phyloP scores from a whole-genome alignment of 768 basidiomycete genomes.

The Guyanaporus albipodus region DNA sequence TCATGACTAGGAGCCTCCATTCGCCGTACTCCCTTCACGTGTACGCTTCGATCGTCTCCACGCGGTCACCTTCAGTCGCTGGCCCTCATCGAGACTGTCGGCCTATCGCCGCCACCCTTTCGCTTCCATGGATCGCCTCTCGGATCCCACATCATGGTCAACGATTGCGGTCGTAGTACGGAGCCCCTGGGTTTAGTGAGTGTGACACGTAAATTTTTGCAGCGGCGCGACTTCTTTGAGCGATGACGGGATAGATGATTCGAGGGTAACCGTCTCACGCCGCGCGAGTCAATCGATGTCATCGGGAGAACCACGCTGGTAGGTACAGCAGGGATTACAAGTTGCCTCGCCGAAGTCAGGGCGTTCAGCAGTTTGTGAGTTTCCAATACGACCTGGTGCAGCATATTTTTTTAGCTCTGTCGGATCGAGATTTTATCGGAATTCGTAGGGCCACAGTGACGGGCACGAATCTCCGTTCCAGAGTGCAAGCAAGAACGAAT shows the following conservation, averaged over 20 bases:
- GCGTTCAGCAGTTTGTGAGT: slow-evolving; percentile 9
- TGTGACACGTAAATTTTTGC: slow-evolving; percentile 30
- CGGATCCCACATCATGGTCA: slow-evolving; percentile 4
- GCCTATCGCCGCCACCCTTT: slow-evolving; percentile 28
- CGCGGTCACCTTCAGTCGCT: slow-evolving; percentile 21
- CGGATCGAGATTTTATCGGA: slow-evolving; percentile 23
- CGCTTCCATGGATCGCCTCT: slow-evolving; percentile 17
- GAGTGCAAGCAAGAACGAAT: slow-evolving; percentile 26
- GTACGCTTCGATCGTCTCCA: slow-evolving; percentile 14
- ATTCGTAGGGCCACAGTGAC: slow-evolving; percentile 12
- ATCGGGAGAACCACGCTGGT: slow-evolving; percentile 23
- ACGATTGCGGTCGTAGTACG: slow-evolving; percentile 10
- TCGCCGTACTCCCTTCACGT: slow-evolving; percentile 5
- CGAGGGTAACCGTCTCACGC: slow-evolving; percentile 24
- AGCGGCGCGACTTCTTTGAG: slow-evolving; percentile 22
- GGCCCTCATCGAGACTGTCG: slow-evolving; percentile 9
- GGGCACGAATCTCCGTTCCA: slow-evolving; percentile 23
- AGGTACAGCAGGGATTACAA: slow-evolving; percentile 13
- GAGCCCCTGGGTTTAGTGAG: slow-evolving; percentile 5
- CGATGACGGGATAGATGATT: slow-evolving; percentile 22
- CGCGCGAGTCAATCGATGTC: slow-evolving; percentile 28
- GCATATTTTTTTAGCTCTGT: slow-evolving; percentile 8
- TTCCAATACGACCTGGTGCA: slow-evolving; percentile 18
- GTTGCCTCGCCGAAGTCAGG: slow-evolving; percentile 11
- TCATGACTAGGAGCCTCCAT: slow-evolving; percentile 1